A percentile compares a stretch with the other conserved stretches of the same genome.
Conservation (phyloP, 495 filamentous ascomycete species). For the Penicillium desertorum region DNA sequence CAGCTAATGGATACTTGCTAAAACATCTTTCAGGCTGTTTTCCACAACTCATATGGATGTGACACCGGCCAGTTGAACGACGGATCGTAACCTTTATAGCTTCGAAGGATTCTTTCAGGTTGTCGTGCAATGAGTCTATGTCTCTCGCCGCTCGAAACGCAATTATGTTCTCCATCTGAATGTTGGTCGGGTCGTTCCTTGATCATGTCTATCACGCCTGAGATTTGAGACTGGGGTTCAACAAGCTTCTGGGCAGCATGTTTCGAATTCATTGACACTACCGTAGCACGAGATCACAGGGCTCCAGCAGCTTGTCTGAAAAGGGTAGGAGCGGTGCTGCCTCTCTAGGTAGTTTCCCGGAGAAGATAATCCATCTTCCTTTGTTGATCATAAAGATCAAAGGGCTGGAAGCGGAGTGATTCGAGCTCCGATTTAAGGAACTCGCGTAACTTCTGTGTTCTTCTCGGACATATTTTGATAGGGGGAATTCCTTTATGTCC, state of each 20-base stretch:
- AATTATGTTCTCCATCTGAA: not conserved
- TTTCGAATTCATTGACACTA: not conserved
- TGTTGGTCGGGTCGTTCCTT: not conserved
- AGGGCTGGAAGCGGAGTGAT: not conserved
- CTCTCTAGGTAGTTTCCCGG: slow-evolving; percentile 13
- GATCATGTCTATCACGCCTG: not conserved
- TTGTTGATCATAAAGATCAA: not conserved
- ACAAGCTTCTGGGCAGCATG: not conserved
- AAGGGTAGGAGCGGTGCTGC: not conserved
- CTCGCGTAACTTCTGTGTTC: not conserved
- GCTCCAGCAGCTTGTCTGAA: not conserved
- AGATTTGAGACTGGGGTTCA: not conserved
- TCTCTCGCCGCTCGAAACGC: not conserved
- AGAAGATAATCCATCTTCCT: slow-evolving; percentile 43
- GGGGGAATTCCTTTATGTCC: not conserved
- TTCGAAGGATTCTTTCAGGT: not conserved
- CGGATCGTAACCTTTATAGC: not conserved
- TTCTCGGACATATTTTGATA: not conserved
- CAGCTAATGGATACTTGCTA: slow-evolving; percentile 38
- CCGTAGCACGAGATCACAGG: not conserved
- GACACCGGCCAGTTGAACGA: not conserved
- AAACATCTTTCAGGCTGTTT: not conserved
- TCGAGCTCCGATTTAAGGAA: not conserved
- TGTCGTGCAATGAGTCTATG: not conserved
- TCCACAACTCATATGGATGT: not conserved